Base-by-base conservation (phyloP, 1,139 yeast species). In the Pichia sp. region DNA sequence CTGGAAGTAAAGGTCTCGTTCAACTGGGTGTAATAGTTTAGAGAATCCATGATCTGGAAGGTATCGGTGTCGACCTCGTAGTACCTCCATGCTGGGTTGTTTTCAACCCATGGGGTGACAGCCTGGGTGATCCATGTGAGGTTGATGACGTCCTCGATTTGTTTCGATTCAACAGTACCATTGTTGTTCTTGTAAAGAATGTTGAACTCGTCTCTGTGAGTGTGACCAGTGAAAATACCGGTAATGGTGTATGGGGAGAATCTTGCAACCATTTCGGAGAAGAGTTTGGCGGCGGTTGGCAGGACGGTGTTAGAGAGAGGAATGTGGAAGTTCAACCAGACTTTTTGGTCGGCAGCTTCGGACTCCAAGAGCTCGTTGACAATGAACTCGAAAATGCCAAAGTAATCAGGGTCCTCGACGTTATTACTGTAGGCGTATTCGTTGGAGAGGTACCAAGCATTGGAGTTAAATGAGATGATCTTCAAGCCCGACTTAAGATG, bases 1-100 rank as follows among this genome's bases (percentile, higher is more conserved):
- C 79, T 79, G 16, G 74, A 75, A 55, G 75, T 73, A 55, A 76
- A 79, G 7, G 85, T 81, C 48, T 75, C 78, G 63, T 81, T 80
- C 62, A 82, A 72, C 55, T 71, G 70, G 34, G 83, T 73, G 69
- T 75, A 84, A 69, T 75, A 83, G 64, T 84, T 84, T 70, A 69
- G 75, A 5, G 85, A 75, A 63, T 85, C 81, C 75, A 83, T 74
- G 57, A 85, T 73, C 58, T 79, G 79, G 72, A 83, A 84, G 4
- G 88, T 78, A 61, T 79, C 72, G 30, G 79, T 73, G 66, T 85
- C 90, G 48, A 85, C 86, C 63, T 81, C 82, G 64, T 85, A 85
- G 70, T 83, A 84, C 66, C 87, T 77, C 87, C 88, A 85, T 31
- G 84, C 77, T 16, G 91, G 91, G 66, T 85, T 85, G 61, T 74